Conservation (phyloP, 805 yeast species). For the Yarrowia sp. region DNA sequence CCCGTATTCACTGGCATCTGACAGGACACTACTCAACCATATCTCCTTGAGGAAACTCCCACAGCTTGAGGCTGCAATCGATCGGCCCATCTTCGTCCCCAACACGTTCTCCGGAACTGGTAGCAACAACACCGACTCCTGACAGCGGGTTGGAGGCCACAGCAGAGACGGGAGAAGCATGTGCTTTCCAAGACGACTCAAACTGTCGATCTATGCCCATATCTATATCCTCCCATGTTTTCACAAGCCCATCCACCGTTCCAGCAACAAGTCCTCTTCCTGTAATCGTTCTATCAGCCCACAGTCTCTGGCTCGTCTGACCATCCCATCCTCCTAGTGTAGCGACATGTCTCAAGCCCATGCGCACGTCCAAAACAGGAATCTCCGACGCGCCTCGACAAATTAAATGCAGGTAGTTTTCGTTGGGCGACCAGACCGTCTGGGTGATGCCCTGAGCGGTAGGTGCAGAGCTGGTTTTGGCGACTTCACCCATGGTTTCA, state of each 20-base stretch:
- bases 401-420: constrained; percentile 29
- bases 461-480: constrained; percentile 18
- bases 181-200: constrained; percentile 28
- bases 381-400: constrained; percentile 29
- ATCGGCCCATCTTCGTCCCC: constrained; percentile 6
- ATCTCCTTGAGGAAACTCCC: constrained; percentile 24
- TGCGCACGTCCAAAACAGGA: constrained; percentile 32
- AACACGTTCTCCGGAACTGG: constrained; percentile 29
- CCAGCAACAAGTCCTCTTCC: constrained; percentile 29
- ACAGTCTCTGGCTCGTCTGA: constrained; percentile 32
- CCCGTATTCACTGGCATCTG: neutral
- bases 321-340: constrained; percentile 29
- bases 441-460: constrained; percentile 32
- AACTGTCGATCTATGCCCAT: constrained; percentile 16
- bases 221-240: constrained; percentile 26
- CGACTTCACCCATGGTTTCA: neutral
- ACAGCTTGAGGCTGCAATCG: constrained; percentile 29
- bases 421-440: constrained; percentile 31
- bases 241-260: constrained; percentile 22
- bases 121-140: constrained; percentile 28
- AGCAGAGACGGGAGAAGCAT: constrained; percentile 28
- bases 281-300: constrained; percentile 19
- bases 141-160: constrained; percentile 29
- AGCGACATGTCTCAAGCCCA: constrained; percentile 31
- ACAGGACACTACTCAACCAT: neutral